A percentile compares a stretch with the other conserved stretches of the same genome.
These are phyloP conservation scores for Ceriops decandra DNA, from an alignment of 345 rosid genomes.

Conservation along the genomic window DNA sequence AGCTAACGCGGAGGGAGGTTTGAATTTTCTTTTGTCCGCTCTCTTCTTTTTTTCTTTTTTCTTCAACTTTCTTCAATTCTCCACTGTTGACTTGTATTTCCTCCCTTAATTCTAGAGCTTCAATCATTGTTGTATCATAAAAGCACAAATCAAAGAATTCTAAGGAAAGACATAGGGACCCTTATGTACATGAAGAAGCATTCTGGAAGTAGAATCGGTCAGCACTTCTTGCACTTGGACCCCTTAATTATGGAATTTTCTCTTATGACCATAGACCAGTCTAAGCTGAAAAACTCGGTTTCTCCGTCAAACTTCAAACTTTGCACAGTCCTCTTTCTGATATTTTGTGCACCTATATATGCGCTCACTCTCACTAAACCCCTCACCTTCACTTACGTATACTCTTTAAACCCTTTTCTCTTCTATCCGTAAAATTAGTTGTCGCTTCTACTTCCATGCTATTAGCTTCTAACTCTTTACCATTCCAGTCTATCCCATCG, in stretches of 20 bases:
- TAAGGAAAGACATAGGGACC: not conserved
- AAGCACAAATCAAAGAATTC: not conserved
- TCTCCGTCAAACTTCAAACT: conserved; percentile 55
- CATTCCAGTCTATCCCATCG: conserved; percentile 7
- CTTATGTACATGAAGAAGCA: not conserved
- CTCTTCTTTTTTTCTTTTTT: not conserved
- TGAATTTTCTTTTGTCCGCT: conserved; percentile 26
- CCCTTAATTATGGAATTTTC: conserved; percentile 18
- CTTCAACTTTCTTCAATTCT: not conserved
- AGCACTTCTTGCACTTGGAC: conserved; percentile 39
- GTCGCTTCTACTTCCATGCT: conserved; percentile 20
- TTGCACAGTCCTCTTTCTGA: conserved; percentile 16
- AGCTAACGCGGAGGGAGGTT: conserved; percentile 22
- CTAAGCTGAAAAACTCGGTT: conserved; percentile 71
- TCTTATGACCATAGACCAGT: conserved; percentile 70
- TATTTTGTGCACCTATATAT: no score
- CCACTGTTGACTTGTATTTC: conserved; percentile 16
- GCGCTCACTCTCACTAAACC: no score
- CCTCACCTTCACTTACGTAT: not conserved
- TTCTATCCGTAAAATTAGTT: not conserved
- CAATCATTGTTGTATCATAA: conserved; percentile 17
- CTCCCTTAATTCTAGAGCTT: not conserved
- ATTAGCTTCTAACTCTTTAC: conserved; percentile 9
- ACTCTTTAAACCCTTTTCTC: not conserved
- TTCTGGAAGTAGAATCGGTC: conserved; percentile 54